Conservation (phyloP, 2,329 filamentous ascomycete genomes). For the Chaetomium olivaceum region DNA sequence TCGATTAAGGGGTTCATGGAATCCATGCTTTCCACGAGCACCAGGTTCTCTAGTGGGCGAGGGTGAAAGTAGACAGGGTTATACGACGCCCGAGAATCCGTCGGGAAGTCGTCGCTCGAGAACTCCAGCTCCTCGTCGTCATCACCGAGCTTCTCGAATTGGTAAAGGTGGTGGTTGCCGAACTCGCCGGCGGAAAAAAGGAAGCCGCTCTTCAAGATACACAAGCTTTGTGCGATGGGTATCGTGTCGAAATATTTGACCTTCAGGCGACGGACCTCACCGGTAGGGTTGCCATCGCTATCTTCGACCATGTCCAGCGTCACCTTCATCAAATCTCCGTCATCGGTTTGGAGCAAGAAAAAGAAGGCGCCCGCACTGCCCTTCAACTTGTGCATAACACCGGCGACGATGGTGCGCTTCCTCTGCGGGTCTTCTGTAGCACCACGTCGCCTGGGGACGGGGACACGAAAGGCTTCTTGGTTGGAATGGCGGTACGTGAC, state of each 20-base stretch:
- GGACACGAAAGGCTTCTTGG: slow-evolving; percentile 82
- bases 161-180: slow-evolving; percentile 92
- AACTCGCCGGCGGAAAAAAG: slow-evolving; percentile 90
- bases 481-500: slow-evolving; percentile 98
- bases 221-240: slow-evolving; percentile 80
- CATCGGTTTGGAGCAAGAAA: slow-evolving; percentile 92
- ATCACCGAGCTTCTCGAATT: slow-evolving; percentile 95
- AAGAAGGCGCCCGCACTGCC: slow-evolving; percentile 84
- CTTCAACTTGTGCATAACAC: slow-evolving; percentile 97
- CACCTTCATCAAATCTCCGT: slow-evolving; percentile 97
- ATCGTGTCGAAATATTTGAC: slow-evolving; percentile 99
- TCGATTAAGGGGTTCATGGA: slow-evolving; percentile 90
- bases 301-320: slow-evolving; percentile 90
- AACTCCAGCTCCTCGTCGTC: slow-evolving; percentile 90
- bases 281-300: slow-evolving; percentile 72
- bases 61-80: slow-evolving; percentile 84
- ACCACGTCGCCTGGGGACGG: slow-evolving; percentile 83
- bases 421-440: slow-evolving; percentile 89
- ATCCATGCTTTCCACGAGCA: slow-evolving; percentile 79
- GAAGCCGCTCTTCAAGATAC: slow-evolving; percentile 94
- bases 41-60: slow-evolving; percentile 76
- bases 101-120: slow-evolving; percentile 76
- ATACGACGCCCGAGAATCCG: slow-evolving; percentile 71
- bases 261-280: slow-evolving; percentile 78
- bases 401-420: slow-evolving; percentile 82